Percentiles rank a stretch among this genome's conserved stretches.
Conservation (phyloP, 805 yeast genomes). For the Schwanniomyces occidentalis region DNA sequence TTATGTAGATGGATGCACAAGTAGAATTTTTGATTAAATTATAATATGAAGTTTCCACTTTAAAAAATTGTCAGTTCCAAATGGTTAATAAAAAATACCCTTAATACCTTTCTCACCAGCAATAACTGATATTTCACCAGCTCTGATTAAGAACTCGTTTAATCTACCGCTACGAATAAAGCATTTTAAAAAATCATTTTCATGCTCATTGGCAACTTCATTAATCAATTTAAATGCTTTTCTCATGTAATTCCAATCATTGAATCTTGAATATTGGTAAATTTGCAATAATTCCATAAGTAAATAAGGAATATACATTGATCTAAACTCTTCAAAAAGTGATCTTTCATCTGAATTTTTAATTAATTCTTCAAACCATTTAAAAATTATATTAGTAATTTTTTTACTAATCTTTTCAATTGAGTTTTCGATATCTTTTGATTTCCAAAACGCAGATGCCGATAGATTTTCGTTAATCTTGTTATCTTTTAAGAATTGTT, state of each 20-base stretch:
- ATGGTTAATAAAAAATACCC: constrained; percentile 37
- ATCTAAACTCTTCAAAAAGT: constrained; percentile 55
- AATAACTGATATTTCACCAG: constrained; percentile 59
- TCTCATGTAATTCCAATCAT: constrained; percentile 45
- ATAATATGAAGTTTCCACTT: constrained; percentile 2
- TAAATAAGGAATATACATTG: constrained; percentile 70
- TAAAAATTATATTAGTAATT: constrained; percentile 27
- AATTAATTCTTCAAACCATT: constrained; percentile 39
- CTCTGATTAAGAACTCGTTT: constrained; percentile 50
- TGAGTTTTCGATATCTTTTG: constrained; percentile 35
- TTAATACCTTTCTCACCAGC: constrained; percentile 46
- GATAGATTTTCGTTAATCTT: constrained; percentile 14
- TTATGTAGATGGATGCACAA: constrained; percentile 1
- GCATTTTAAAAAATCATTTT: constrained; percentile 56
- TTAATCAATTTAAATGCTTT: constrained; percentile 62
- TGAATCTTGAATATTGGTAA: constrained; percentile 34
- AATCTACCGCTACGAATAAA: constrained; percentile 59
- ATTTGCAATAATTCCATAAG: constrained; percentile 67
- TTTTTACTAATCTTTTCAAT: constrained; percentile 33
- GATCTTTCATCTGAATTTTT: constrained; percentile 30
- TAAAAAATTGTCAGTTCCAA: constrained; percentile 1
- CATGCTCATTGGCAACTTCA: constrained; percentile 66
- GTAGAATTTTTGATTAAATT: constrained; percentile 1
- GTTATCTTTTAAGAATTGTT: constrained; percentile 27
- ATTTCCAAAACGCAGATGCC: constrained; percentile 18